A percentile compares a stretch with the other conserved stretches of the same genome.
Conservation (phyloP, 1,284 basidiomycete species). For the Heliocybe sulcata region DNA sequence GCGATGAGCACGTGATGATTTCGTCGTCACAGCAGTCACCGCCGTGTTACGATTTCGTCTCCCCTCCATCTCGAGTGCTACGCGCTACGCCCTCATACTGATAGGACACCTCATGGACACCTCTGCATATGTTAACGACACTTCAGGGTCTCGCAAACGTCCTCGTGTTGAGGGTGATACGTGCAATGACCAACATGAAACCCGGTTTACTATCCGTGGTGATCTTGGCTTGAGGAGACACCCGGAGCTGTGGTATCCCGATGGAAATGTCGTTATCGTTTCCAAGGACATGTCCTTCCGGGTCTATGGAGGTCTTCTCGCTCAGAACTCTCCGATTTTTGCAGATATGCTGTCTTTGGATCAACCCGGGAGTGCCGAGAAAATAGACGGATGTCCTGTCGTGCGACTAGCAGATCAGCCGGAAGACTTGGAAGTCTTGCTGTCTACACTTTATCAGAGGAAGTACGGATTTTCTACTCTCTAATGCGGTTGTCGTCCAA, state of each 20-base stretch:
- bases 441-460: conserved; percentile 8
- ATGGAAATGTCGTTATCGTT: neutral
- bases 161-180: neutral
- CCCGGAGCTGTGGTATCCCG: neutral
- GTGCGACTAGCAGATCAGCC: conserved; percentile 11
- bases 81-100: too few relatives aligned
- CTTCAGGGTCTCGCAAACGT: neutral
- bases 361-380: conserved; percentile 5
- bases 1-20: too few relatives aligned
- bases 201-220: too few relatives aligned
- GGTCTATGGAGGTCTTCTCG: conserved; percentile 11
- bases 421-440: conserved; percentile 9
- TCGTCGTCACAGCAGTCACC: too few relatives aligned
- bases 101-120: too few relatives aligned
- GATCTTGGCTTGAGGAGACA: neutral
- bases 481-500: neutral
- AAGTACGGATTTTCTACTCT: neutral
- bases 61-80: too few relatives aligned
- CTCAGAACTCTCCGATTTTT: conserved; percentile 12
- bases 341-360: conserved; percentile 11
- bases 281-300: neutral
- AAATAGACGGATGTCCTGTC: conserved; percentile 10
- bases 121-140: neutral
- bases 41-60: too few relatives aligned
- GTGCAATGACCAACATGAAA: too few relatives aligned